phyloP scores from a whole-genome alignment of 140 eudicot species.

The Cichorium intybus region DNA sequence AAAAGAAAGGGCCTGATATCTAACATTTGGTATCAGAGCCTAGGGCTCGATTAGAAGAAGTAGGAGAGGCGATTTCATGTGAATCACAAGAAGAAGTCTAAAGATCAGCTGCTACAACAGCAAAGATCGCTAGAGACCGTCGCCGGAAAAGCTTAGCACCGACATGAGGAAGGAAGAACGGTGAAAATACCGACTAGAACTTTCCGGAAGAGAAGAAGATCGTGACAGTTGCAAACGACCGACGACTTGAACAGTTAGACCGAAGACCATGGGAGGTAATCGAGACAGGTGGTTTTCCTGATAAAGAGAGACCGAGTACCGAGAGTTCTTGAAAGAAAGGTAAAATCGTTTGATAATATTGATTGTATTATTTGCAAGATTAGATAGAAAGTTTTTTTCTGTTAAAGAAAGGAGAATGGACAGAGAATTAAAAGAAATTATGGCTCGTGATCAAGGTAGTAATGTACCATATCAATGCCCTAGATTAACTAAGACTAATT shows the following conservation, averaged over 20 bases:
- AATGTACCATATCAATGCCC: too few relatives aligned
- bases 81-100: neutral
- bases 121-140: neutral
- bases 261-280: neutral
- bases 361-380: neutral
- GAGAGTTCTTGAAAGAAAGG: neutral
- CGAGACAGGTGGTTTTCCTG: too few relatives aligned
- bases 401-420: neutral
- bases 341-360: too few relatives aligned
- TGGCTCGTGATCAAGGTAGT: too few relatives aligned
- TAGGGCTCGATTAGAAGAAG: neutral
- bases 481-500: too few relatives aligned
- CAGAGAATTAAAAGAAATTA: too few relatives aligned
- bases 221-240: neutral
- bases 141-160: neutral
- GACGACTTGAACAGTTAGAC: neutral
- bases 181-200: neutral
- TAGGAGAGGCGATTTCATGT: neutral
- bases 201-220: too few relatives aligned
- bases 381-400: too few relatives aligned
- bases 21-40: neutral
- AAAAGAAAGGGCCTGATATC: neutral
- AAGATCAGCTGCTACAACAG: neutral
- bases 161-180: neutral
- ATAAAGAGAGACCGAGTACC: neutral